Conservation (phyloP, 2,329 filamentous ascomycete genomes). For the Hypoxylon sp. region DNA sequence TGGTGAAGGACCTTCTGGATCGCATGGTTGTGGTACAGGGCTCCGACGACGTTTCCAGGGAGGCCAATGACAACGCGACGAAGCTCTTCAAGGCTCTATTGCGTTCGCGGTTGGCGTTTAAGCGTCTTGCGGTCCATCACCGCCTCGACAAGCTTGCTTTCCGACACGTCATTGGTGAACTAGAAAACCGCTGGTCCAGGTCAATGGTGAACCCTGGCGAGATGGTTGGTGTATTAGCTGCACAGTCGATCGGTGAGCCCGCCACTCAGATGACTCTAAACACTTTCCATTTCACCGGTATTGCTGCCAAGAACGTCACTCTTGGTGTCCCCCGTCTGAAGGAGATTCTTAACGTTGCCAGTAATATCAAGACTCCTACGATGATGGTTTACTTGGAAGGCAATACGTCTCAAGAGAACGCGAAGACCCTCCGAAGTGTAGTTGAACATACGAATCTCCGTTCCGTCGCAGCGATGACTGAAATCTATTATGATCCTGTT, state of each 20-base stretch:
- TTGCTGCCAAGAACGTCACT: slow-evolving; percentile 99
- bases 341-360: slow-evolving; percentile 98
- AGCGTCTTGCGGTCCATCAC: slow-evolving; percentile 87
- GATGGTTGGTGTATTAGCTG: slow-evolving; percentile 98
- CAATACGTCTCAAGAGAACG: slow-evolving; percentile 77
- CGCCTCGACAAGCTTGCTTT: slow-evolving; percentile 92
- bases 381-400: slow-evolving; percentile 91
- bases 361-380: slow-evolving; percentile 97
- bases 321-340: slow-evolving; percentile 98
- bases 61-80: slow-evolving; percentile 90
- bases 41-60: slow-evolving; percentile 80
- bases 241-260: slow-evolving; percentile 98
- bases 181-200: slow-evolving; percentile 88
- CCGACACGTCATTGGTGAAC: slow-evolving; percentile 89
- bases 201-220: slow-evolving; percentile 92
- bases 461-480: slow-evolving; percentile 89
- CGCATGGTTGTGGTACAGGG: slow-evolving; percentile 89
- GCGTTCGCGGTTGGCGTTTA: slow-evolving; percentile 90
- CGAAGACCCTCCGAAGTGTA: slow-evolving; percentile 85
- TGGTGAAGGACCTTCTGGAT: slow-evolving; percentile 79
- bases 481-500: slow-evolving; percentile 97
- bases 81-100: slow-evolving; percentile 92
- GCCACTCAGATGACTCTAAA: slow-evolving; percentile 99
- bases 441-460: slow-evolving; percentile 96
- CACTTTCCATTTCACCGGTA: slow-evolving; percentile 99